Evolutionary conservation across 2,329 filamentous ascomycete species (phyloP).

Genomic region (Dactylellina leptospora): DNA sequence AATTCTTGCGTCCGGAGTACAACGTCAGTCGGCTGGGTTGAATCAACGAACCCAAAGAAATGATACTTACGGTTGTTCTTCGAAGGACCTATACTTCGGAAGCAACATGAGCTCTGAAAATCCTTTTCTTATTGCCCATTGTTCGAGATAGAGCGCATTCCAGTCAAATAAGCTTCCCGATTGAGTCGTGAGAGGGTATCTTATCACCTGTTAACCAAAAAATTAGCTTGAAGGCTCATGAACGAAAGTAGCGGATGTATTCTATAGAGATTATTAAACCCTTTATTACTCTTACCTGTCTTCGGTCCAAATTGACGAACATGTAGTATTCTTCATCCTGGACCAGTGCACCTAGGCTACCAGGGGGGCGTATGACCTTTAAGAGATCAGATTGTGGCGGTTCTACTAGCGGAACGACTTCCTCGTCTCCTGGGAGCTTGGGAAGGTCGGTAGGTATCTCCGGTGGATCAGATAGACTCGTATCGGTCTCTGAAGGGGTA

Average conservation of each 20-base stretch:
- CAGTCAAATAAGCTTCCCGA: neutral
- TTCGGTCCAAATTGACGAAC: slow-evolving; percentile 32
- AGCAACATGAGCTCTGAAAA: slow-evolving; percentile 32
- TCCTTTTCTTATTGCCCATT: slow-evolving; percentile 23
- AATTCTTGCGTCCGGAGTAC: neutral
- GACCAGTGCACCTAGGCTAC: no score
- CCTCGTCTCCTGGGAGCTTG: no score
- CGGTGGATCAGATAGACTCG: neutral
- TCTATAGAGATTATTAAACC: neutral
- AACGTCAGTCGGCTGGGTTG: neutral
- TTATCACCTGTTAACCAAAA: neutral
- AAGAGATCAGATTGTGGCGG: no score
- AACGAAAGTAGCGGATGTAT: neutral
- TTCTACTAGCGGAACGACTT: no score
- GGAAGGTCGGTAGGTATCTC: no score
- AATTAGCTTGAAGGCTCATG: neutral
- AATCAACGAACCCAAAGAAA: no score
- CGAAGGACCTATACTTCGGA: neutral
- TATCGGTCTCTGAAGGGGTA: no score
- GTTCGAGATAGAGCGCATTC: neutral
- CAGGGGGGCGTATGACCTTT: no score
- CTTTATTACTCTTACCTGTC: slow-evolving; percentile 5
- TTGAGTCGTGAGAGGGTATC: neutral
- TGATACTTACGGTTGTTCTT: neutral
- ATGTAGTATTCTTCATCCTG: slow-evolving; percentile 18